Percentiles rank a stretch among this genome's conserved stretches.
phyloP scores from a whole-genome alignment of 352 stramenopile species.

The Chrysophaeum taylorii region DNA sequence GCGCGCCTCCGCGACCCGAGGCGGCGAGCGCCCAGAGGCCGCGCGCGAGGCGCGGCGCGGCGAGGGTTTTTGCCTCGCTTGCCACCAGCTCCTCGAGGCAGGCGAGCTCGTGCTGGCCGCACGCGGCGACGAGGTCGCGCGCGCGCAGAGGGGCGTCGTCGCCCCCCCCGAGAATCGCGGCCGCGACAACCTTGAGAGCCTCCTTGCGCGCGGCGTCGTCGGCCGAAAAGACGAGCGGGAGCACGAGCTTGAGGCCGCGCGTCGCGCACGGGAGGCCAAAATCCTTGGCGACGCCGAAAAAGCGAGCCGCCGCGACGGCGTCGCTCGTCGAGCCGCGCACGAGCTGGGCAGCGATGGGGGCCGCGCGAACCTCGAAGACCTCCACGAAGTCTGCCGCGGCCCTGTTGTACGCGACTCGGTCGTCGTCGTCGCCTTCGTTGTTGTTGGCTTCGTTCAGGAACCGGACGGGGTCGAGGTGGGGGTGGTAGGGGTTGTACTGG shows the following conservation, averaged over 20 bases:
- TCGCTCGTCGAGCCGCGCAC: conserved; percentile 72
- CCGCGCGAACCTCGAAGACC: conserved; percentile 67
- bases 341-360: conserved; percentile 67
- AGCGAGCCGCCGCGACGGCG: conserved; percentile 78
- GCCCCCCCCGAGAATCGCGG: conserved; percentile 72
- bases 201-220: conserved; percentile 75
- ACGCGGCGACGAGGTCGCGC: conserved; percentile 49
- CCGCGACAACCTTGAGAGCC: conserved; percentile 65
- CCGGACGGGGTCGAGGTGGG: conserved; percentile 64
- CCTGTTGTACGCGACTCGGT: conserved; percentile 64
- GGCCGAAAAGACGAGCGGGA: conserved; percentile 75
- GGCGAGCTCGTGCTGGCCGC: conserved; percentile 47
- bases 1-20: not conserved
- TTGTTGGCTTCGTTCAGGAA: conserved; percentile 67
- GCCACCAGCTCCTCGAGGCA: conserved; percentile 53
- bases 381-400: conserved; percentile 81
- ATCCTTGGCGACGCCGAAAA: conserved; percentile 77
- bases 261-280: conserved; percentile 75
- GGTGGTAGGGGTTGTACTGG: conserved; percentile 86
- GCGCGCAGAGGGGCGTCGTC: conserved; percentile 78
- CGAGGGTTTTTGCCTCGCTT: not conserved
- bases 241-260: conserved; percentile 71
- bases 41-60: conserved; percentile 12
- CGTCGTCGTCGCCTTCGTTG: conserved; percentile 44
- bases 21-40: conserved; percentile 13